These are phyloP conservation scores for Harringtonia lauricola DNA, from an alignment of 2,329 filamentous ascomycete genomes.

Conservation along the genomic window DNA sequence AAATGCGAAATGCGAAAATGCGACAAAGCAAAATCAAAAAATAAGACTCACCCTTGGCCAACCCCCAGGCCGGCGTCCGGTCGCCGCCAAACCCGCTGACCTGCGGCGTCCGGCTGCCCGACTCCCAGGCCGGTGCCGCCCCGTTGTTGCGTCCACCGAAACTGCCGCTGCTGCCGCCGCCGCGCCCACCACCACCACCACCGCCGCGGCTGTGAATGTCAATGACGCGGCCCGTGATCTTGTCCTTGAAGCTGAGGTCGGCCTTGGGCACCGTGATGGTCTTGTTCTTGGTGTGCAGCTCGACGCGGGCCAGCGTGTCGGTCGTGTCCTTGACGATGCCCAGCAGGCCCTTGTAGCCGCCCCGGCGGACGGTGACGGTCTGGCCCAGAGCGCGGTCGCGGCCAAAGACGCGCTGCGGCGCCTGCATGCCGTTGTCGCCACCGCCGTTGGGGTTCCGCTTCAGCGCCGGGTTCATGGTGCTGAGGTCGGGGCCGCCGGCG, in stretches of 20 bases:
- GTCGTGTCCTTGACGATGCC: conserved; percentile 95
- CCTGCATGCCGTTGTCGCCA: conserved; percentile 40
- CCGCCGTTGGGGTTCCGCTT: conserved; percentile 53
- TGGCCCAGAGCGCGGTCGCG: conserved; percentile 81
- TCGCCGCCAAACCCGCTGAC: conserved; percentile 46
- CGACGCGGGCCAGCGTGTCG: conserved; percentile 74
- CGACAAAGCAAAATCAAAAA: neutral
- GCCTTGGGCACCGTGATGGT: conserved; percentile 75
- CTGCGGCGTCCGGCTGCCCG: conserved; percentile 59
- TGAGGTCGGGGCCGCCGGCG: conserved; percentile 62
- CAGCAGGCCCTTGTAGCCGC: conserved; percentile 82
- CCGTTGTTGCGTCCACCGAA: conserved; percentile 17
- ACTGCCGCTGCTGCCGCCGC: conserved; percentile 21
- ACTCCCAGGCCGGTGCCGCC: conserved; percentile 42
- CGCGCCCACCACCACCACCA: conserved; percentile 31
- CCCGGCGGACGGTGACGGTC: conserved; percentile 79
- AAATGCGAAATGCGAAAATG: neutral
- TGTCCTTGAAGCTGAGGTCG: conserved; percentile 77
- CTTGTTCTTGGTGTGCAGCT: conserved; percentile 91
- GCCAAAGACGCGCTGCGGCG: conserved; percentile 66
- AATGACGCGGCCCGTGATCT: conserved; percentile 65
- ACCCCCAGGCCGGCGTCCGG: conserved; percentile 68
- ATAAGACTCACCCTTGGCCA: conserved; percentile 45
- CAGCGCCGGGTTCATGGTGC: conserved; percentile 84
- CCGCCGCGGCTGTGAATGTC: conserved; percentile 46